Evolutionary conservation across 805 yeast genomes (phyloP), one percentile per base, ranked within the genome.

Genomic region (Cyberlindnera saturnus): DNA sequence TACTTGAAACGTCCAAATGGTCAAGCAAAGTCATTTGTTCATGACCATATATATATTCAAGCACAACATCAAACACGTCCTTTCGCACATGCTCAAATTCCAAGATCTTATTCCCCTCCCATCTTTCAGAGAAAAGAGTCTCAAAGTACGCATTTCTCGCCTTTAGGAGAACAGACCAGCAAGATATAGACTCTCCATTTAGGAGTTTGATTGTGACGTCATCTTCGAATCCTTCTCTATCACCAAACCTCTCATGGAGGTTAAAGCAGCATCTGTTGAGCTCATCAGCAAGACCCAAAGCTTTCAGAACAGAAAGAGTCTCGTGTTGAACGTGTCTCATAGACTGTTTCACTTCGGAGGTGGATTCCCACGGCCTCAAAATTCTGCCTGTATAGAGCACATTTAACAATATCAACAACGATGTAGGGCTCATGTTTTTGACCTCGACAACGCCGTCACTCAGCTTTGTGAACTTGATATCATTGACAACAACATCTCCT

Each of bases 91-190:
- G 71, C 2, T 64, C 59, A 37, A 86, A 69, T 32, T 71, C 65
- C 14, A 80, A 41, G 0, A 46, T 42, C 2, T 33, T 15, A 10
- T 38, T 43, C n/a, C 41, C 40, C 9, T 50, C 56, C 95, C 93
- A 86, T 38, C 78, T 57, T 0, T 61, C 55, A 0, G 82, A 73
- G 31, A 84, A 67, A 3, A 78, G 49, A 0, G 81, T 70, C 43
- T 76, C 81, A 57, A 89, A 86, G 54, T 71, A 85, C 0, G 77
- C 79, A 38, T 81, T 75, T 45, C 95, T 63, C 0, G 74, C 60
- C 4, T 64, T 56, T n/a, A 89, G 54, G 5, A 87, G 62, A 10
- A 69, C 65, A 3, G 81, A 71, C 53, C 79, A 78, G 6, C 76
- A 72, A 4, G 46, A 43, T 0, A 73, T 29, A 1, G 23, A 30